Evolutionary conservation across 2,329 filamentous ascomycete genomes (phyloP).

Genomic region (Aspergillus floridensis): DNA sequence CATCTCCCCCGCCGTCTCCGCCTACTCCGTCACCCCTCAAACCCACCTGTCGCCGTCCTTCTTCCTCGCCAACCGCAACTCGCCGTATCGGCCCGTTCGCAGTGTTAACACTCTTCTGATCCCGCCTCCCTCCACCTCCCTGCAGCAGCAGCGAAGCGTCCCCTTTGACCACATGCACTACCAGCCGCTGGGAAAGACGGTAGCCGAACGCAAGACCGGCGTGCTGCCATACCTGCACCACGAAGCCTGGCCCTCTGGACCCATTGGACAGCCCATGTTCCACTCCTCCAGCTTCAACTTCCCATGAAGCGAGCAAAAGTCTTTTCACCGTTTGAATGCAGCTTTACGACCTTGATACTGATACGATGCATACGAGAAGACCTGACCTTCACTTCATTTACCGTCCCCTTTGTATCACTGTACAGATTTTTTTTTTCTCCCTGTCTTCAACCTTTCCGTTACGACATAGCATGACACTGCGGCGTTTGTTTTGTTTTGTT

Average conservation of each 20-base stretch:
- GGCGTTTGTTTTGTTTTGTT: constrained; percentile 18
- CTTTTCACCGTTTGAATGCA: not conserved
- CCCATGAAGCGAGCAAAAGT: constrained; percentile 18
- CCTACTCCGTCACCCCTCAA: constrained; percentile 61
- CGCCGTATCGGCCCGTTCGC: constrained; percentile 87
- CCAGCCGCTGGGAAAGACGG: constrained; percentile 69
- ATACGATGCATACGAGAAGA: constrained; percentile 27
- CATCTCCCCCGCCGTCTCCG: constrained; percentile 68
- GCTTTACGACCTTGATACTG: constrained; percentile 25
- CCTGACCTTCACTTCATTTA: constrained; percentile 16
- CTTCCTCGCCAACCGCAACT: constrained; percentile 82
- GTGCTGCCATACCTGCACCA: constrained; percentile 60
- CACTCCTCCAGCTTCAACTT: constrained; percentile 30
- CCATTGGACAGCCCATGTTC: constrained; percentile 30
- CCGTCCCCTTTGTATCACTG: constrained; percentile 15
- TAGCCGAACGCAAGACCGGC: constrained; percentile 64
- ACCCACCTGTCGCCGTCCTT: constrained; percentile 80
- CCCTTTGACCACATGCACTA: constrained; percentile 77
- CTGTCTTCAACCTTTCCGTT: constrained; percentile 9
- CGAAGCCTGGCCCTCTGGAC: constrained; percentile 43
- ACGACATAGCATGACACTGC: constrained; percentile 20
- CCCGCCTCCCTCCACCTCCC: constrained; percentile 74
- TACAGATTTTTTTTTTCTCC: constrained; percentile 11
- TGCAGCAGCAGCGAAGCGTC: constrained; percentile 68
- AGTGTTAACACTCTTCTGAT: constrained; percentile 88